These are phyloP conservation scores for Micractinium sp. DNA, from an alignment of 139 green algal species.

Conservation along the genomic window DNA sequence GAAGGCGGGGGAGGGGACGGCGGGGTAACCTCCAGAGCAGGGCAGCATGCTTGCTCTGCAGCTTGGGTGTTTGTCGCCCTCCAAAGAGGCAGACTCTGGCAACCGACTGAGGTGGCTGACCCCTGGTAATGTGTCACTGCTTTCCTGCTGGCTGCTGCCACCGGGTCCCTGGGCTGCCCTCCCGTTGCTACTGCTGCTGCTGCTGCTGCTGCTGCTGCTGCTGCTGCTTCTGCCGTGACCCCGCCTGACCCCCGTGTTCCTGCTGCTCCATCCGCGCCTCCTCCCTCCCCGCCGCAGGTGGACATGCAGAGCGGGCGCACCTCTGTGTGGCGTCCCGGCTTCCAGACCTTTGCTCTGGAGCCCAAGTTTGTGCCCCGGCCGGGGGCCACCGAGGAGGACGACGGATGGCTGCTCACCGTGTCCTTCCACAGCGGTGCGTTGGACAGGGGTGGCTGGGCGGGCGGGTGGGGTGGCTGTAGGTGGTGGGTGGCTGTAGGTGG, in stretches of 20 bases:
- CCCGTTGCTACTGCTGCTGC: not conserved
- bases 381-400: conserved; percentile 55
- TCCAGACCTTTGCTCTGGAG: conserved; percentile 63
- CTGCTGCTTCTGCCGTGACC: too few relatives aligned
- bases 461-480: not conserved
- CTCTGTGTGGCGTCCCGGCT: conserved; percentile 49
- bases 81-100: not conserved
- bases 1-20: not conserved
- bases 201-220: not conserved
- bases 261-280: too few relatives aligned
- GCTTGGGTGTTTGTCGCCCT: not conserved
- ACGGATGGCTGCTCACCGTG: conserved; percentile 75
- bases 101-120: not conserved
- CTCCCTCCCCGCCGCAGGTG: conserved; percentile 9
- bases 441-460: not conserved
- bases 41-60: not conserved
- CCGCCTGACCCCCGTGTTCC: not conserved
- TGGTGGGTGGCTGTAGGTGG: not conserved
- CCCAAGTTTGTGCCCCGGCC: conserved; percentile 73
- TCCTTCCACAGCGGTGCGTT: conserved; percentile 62
- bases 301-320: conserved; percentile 36
- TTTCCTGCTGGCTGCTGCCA: too few relatives aligned
- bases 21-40: too few relatives aligned
- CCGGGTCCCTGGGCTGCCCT: too few relatives aligned
- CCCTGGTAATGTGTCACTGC: not conserved